Base-by-base conservation (phyloP, 2,329 filamentous ascomycete genomes). In the Spiromastix sp. region DNA sequence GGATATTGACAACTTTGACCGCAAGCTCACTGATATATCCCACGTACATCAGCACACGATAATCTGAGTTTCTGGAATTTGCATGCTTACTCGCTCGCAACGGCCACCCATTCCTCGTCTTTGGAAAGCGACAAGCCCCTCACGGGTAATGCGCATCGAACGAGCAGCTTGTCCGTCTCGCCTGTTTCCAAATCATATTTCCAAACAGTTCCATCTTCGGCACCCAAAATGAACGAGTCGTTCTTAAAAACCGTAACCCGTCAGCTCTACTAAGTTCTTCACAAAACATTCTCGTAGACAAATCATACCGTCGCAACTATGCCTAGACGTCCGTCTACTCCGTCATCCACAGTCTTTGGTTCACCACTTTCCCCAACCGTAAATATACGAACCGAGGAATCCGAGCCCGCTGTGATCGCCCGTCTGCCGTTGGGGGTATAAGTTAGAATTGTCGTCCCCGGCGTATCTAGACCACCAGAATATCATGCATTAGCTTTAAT, bases 131-230 rank as follows among this genome's bases (percentile, higher is more conserved):
- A 79, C 35, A 98, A 68, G 56, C 95, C 86, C 50, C 91, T 76
- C 20, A 95, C 76, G 1, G 91, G 85, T 2, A 95, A 66, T n/a
- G 85, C 79, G 39, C 80, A 84, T 44, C 91, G 79, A 17, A 86
- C 72, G 33, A 98, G 72, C 45, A 93, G 81, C 40, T 80, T 79
- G 42, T 93, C 84, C 61, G 93, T 85, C 39, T 56, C 51, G 10
- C 62, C 63, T 2, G 74, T 76, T 38, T 74, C 70, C 32, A 95
- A 71, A n/a, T 82, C 83, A 66, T 93, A 98, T 49, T 86, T 77
- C 66, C 82, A 93, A 50, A 98, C 85, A n/a, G 82, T 91, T 52
- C 93, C 91, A 62, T 96, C 87, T 59, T 98, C 89, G 13, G 85
- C 84, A 18, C 86, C 91, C 42, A 85, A 78, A 29, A 96, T 76